Evolutionary conservation across 805 yeast genomes (phyloP), one percentile per base, ranked within the genome.

Genomic region (Dipodascopsis tothii): DNA sequence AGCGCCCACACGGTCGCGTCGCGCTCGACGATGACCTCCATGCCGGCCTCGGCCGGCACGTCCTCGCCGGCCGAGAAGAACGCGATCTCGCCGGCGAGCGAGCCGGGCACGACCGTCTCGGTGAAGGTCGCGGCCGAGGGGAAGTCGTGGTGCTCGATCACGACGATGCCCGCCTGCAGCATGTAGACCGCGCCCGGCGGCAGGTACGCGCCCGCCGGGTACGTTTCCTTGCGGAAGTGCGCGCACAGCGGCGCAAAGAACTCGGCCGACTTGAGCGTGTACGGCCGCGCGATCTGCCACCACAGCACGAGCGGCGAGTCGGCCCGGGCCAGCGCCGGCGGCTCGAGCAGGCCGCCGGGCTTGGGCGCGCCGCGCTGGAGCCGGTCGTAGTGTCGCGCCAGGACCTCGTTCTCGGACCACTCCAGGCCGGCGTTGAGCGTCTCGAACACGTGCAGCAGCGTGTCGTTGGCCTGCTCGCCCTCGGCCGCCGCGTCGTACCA

Each of bases 381-480:
- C 18, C 17, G 21, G 5, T 25, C 7, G 35, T 72, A 77, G 60
- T 80, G 81, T 22, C 78, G 75, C 40, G 74, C 69, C 56, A 92
- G 70, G 55, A 88, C 86, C 55, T 81, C 80, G 64, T 92, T 90
- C 62, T 92, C 98, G 68, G 96, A 86, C 95, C 95, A 90, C 63
- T 92, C 97, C 35, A 92, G 71, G 0, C 95, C 95, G 43, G 82
- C 75, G 59, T 92, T 92, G 55, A 92, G 71, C 42, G 84, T 82
- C 43, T 74, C 75, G 59, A 87, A 90, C 35, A 88, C 70, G 54
- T 78, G 79, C 46, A 78, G 75, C 20, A 61, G 46, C 33, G 60
- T 61, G 27, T 50, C 54, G 4, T 55, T 55, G 21, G 67, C 71
- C 16, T 69, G 64, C 36, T 70, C 63, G 25, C 61, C 66, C 43